Percentiles rank a stretch among this genome's conserved stretches.
These are phyloP conservation scores for Geranium brycei DNA, from an alignment of 345 rosid species.

Conservation along the genomic window DNA sequence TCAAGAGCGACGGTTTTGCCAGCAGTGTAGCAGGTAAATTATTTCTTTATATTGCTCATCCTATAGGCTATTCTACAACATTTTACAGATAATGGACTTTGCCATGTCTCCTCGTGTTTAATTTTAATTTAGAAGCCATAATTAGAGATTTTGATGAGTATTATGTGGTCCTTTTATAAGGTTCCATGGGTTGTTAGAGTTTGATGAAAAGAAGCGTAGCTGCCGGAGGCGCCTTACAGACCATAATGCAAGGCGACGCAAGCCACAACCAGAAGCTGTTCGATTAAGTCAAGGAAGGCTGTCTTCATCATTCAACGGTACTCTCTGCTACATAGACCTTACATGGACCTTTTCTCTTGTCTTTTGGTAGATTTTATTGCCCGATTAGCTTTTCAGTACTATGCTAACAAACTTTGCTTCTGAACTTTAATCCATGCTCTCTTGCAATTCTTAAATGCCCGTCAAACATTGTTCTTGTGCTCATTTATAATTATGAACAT, in stretches of 20 bases:
- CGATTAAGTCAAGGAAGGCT: constrained; percentile 37
- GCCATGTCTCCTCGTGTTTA: background rate
- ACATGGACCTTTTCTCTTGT: background rate
- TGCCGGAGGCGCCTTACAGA: constrained; percentile 83
- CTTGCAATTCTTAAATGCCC: background rate
- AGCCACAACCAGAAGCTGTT: constrained; percentile 53
- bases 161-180: constrained; percentile 19
- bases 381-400: background rate
- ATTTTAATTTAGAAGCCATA: too few species aligned
- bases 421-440: too few species aligned
- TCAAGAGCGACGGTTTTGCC: constrained; percentile 81
- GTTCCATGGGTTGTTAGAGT: constrained; percentile 78
- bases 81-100: background rate
- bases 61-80: background rate
- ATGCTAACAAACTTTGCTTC: background rate
- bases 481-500: background rate
- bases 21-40: constrained; percentile 87
- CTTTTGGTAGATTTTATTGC: background rate
- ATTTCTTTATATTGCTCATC: background rate
- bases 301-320: constrained; percentile 38
- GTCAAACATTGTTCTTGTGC: background rate
- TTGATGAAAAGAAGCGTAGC: constrained; percentile 88
- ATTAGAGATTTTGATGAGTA: background rate
- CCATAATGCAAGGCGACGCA: constrained; percentile 97
- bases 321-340: background rate